phyloP scores from a whole-genome alignment of 2,329 filamentous ascomycete species.

The Cladophialophora chaetospira region DNA sequence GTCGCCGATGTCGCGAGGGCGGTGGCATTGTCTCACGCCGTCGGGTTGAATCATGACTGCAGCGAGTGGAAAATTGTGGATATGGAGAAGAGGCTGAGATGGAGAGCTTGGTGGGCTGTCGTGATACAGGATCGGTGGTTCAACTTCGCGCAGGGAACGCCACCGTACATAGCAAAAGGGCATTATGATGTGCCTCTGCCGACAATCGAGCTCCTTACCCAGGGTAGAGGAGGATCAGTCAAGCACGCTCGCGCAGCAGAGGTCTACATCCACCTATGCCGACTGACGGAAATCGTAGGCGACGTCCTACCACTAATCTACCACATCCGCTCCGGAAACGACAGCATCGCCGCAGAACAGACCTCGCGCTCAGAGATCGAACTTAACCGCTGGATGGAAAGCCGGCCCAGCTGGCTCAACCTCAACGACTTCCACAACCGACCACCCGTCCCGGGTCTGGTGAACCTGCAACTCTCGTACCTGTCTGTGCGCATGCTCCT shows the following conservation, averaged over 20 bases:
- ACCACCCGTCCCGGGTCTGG: slow-evolving; percentile 44
- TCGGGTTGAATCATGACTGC: slow-evolving; percentile 59
- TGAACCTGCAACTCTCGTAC: slow-evolving; percentile 49
- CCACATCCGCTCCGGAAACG: slow-evolving; percentile 45
- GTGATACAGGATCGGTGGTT: slow-evolving; percentile 60
- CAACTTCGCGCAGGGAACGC: slow-evolving; percentile 58
- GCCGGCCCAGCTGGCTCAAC: slow-evolving; percentile 47
- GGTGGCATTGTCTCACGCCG: slow-evolving; percentile 57
- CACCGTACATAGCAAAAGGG: slow-evolving; percentile 54
- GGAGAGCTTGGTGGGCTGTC: slow-evolving; percentile 60
- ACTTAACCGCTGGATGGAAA: slow-evolving; percentile 49
- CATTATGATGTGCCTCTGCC: slow-evolving; percentile 61
- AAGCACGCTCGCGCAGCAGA: slow-evolving; percentile 50
- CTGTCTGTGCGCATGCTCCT: slow-evolving; percentile 51
- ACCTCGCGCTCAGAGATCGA: slow-evolving; percentile 50
- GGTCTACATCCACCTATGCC: slow-evolving; percentile 57
- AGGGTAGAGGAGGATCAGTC: slow-evolving; percentile 40
- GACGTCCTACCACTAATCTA: slow-evolving; percentile 51
- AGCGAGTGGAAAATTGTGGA: slow-evolving; percentile 55
- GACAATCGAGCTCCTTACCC: slow-evolving; percentile 45
- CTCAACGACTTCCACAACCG: slow-evolving; percentile 38
- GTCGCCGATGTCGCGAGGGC: slow-evolving; percentile 57
- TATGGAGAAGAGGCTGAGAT: slow-evolving; percentile 54
- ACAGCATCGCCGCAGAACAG: slow-evolving; percentile 48
- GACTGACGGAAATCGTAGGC: slow-evolving; percentile 50